Conservation (phyloP, 164 flowering plant species). For the Tetrastigma voinierianum region DNA sequence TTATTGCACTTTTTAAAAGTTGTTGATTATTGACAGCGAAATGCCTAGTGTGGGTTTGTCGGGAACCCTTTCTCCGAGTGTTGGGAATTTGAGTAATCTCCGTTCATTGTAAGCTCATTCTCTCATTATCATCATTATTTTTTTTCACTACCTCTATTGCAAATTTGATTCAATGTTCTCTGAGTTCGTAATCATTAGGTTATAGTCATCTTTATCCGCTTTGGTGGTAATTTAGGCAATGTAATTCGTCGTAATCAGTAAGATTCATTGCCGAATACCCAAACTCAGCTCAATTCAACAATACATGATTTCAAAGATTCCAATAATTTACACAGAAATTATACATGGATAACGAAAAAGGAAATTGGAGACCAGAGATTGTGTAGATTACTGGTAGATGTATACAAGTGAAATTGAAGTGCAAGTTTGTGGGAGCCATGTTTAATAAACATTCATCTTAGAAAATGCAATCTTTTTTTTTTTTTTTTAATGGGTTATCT, state of each 20-base stretch:
- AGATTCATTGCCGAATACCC: background rate
- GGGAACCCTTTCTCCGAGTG: slow-evolving; percentile 73
- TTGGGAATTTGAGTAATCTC: slow-evolving; percentile 85
- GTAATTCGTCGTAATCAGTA: background rate
- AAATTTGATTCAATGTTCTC: no score
- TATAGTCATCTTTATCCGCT: background rate
- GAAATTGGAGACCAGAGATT: no score
- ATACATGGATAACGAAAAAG: no score
- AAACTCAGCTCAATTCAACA: background rate
- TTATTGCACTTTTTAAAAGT: background rate
- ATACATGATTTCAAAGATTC: background rate
- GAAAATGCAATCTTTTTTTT: no score
- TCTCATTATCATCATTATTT: no score
- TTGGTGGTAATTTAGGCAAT: background rate
- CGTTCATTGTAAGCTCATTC: slow-evolving; percentile 58
- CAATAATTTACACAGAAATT: no score
- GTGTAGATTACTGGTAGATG: no score
- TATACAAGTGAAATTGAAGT: no score
- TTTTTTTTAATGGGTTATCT: no score
- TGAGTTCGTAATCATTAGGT: background rate
- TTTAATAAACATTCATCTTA: no score
- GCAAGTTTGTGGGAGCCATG: no score
- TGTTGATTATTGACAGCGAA: slow-evolving; percentile 44
- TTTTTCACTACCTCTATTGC: background rate
- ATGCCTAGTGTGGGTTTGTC: slow-evolving; percentile 77